phyloP scores from a whole-genome alignment of 1,139 yeast genomes.

The Kluyveromyces sp. region DNA sequence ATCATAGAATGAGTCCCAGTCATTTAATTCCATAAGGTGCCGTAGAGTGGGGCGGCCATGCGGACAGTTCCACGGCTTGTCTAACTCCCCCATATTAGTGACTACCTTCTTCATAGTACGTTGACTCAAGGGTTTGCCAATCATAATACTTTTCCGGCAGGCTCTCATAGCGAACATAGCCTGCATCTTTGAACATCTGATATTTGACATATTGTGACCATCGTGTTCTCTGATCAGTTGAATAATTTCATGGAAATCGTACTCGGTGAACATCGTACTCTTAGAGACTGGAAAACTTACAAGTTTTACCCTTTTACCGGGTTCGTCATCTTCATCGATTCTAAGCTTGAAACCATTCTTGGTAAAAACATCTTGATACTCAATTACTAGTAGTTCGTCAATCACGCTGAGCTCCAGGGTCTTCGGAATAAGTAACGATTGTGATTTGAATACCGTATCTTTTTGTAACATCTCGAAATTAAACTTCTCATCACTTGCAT shows the following conservation, averaged over 20 bases:
- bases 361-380: slow-evolving; percentile 48
- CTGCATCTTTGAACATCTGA: slow-evolving; percentile 72
- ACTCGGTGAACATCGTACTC: slow-evolving; percentile 52
- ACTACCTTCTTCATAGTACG: slow-evolving; percentile 65
- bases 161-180: slow-evolving; percentile 91
- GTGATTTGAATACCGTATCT: slow-evolving; percentile 53
- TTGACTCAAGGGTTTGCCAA: slow-evolving; percentile 61
- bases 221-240: slow-evolving; percentile 46
- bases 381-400: slow-evolving; percentile 67
- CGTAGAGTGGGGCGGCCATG: slow-evolving; percentile 98
- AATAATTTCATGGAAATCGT: slow-evolving; percentile 73
- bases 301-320: slow-evolving; percentile 53
- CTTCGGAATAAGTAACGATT: slow-evolving; percentile 64
- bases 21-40: slow-evolving; percentile 60
- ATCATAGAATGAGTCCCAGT: slow-evolving; percentile 40
- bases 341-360: slow-evolving; percentile 69
- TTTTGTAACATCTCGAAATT: slow-evolving; percentile 70
- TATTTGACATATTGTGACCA: slow-evolving; percentile 33
- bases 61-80: slow-evolving; percentile 98
- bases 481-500: slow-evolving; percentile 92
- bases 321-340: slow-evolving; percentile 40
- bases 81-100: slow-evolving; percentile 56
- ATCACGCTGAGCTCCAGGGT: slow-evolving; percentile 60
- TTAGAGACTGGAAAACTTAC: slow-evolving; percentile 69
- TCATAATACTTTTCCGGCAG: slow-evolving; percentile 89